Evolutionary conservation across 1,284 basidiomycete species (phyloP), one percentile per base, ranked within the genome.

Genomic region (Chalciporus sp.): DNA sequence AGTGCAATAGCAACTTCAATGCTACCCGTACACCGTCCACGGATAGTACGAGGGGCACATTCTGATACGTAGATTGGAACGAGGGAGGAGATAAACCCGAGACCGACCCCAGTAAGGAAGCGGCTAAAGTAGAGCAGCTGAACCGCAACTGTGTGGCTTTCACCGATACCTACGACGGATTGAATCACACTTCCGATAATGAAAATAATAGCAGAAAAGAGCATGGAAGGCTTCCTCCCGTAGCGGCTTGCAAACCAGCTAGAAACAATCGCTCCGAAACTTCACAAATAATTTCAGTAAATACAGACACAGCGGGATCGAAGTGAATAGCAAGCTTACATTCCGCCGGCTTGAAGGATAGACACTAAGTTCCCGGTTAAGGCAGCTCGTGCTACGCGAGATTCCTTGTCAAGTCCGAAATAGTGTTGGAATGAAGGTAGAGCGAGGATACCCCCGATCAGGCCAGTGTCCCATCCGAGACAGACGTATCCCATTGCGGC

Each of bases 21-120:
- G 49, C 82, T 71, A 8, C 79, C 79, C 1, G 80, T 82, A 59
- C 83, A 83, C 11, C 80, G 71, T 10, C 83, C 82, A 58, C 83
- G 76, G 52, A 85, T 83, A 26, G 76, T 70, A 56, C 73, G 75
- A 6, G 83, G 84, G 1, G 80, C 77, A 55, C 79, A 82, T 67
- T 85, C 84, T 1, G 80, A 78, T 0, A 83, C 76, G 56, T 84
- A 85, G 0, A 81, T 76, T 0, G 83, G 84, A 33, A 82, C 79
- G 10, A 84, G 71, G 0, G 77, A 77, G 1, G 77, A 76, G 58
- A 84, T 79, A 67, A 79, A 70, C 7, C 79, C 80, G 16, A 81
- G 74, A 4, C 80, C 79, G 27, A 79, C 56, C 1, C 78, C 79
- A 6, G 72, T 77, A 8, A 80, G 51, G 57, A 81, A 78, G 41